Percentiles rank a stretch among this genome's conserved stretches.
These are phyloP conservation scores for Plasmodium ovale DNA, from an alignment of 169 alveolate species.

Conservation along the genomic window DNA sequence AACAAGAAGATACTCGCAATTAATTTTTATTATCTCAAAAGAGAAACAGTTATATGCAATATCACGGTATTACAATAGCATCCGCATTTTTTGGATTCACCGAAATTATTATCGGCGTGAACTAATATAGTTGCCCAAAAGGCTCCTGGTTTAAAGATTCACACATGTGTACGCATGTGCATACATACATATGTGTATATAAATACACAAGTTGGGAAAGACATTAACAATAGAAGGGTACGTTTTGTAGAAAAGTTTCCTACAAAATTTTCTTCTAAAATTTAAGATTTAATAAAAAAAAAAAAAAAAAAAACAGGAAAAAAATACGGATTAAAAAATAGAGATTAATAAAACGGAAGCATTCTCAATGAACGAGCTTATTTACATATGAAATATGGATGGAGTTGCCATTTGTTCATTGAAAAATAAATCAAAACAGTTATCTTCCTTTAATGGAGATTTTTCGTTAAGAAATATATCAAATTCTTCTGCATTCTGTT, in stretches of 20 bases:
- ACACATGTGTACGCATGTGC: not conserved
- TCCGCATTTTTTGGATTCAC: not conserved
- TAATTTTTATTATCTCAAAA: too few relatives aligned
- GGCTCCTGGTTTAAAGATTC: not conserved
- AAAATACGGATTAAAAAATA: not conserved
- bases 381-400: conserved; percentile 51
- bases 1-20: too few relatives aligned
- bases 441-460: conserved; percentile 55
- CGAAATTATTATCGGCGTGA: not conserved
- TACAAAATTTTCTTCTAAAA: too few relatives aligned
- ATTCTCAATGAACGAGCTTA: not conserved
- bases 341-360: not conserved
- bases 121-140: not conserved
- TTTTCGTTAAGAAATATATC: conserved; percentile 2
- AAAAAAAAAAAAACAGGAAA: not conserved
- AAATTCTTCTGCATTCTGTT: conserved; percentile 1
- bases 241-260: too few relatives aligned
- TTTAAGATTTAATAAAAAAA: too few relatives aligned
- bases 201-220: too few relatives aligned
- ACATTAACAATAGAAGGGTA: too few relatives aligned
- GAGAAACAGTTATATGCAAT: not conserved
- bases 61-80: not conserved
- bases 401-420: conserved; percentile 65
- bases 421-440: conserved; percentile 57
- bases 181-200: not conserved